These are phyloP conservation scores for Amanita rubescens DNA, from an alignment of 768 basidiomycete species.

Conservation along the genomic window DNA sequence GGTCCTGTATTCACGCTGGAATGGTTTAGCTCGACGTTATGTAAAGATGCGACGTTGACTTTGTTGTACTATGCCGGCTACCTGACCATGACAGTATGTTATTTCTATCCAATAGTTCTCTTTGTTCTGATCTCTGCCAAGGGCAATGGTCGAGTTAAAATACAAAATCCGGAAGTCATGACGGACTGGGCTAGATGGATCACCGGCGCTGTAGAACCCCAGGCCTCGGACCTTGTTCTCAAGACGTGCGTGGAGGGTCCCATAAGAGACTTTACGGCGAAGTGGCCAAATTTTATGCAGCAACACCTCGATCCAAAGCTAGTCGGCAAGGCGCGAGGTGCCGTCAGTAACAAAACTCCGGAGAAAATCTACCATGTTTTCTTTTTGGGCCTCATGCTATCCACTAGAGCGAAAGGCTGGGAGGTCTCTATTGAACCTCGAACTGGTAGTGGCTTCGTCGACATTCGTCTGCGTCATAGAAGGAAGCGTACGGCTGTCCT, in stretches of 20 bases:
- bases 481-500: conserved; percentile 10
- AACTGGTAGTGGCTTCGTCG: conserved; percentile 8
- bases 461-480: conserved; percentile 9
- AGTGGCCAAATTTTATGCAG: conserved; percentile 12
- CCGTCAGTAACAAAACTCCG: conserved; percentile 9
- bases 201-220: conserved; percentile 5
- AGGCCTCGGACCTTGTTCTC: conserved; percentile 8
- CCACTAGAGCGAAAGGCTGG: conserved; percentile 6
- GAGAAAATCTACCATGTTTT: conserved; percentile 9
- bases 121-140: conserved; percentile 9
- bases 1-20: conserved; percentile 9
- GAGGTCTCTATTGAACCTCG: conserved; percentile 9
- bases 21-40: conserved; percentile 4
- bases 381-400: conserved; percentile 7
- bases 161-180: conserved; percentile 11
- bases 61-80: conserved; percentile 13
- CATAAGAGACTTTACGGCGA: conserved; percentile 5
- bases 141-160: conserved; percentile 8
- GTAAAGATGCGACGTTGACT: conserved; percentile 10
- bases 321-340: conserved; percentile 9
- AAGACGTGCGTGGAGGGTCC: conserved; percentile 9
- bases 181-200: conserved; percentile 10
- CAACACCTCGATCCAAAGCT: conserved; percentile 8
- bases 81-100: conserved; percentile 12
- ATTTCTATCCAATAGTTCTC: conserved; percentile 9